A percentile compares a stretch with the other conserved stretches of the same genome.
Conservation (phyloP, 768 basidiomycete species). For the Holtermanniella nyarrowii region DNA sequence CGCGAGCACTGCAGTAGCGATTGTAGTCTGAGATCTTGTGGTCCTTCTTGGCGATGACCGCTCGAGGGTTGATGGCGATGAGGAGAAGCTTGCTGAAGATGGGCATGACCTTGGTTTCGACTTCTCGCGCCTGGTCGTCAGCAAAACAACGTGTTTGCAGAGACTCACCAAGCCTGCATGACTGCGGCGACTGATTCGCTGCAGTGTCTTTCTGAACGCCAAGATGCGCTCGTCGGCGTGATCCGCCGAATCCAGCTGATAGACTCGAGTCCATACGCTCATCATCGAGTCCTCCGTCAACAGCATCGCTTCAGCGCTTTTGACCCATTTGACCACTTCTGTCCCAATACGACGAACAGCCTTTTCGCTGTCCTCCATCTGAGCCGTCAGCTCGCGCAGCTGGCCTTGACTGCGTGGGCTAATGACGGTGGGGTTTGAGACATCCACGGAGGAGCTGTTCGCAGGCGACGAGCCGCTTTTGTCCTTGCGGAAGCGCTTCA, state of each 20-base stretch:
- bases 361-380: conserved; percentile 23
- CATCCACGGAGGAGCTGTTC: background rate
- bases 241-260: conserved; percentile 32
- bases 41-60: conserved; percentile 30
- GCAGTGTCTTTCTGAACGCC: conserved; percentile 27
- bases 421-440: background rate
- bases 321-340: conserved; percentile 29
- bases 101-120: conserved; percentile 34
- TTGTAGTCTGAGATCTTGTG: conserved; percentile 31
- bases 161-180: conserved; percentile 32
- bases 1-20: conserved; percentile 20
- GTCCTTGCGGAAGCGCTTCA: conserved; percentile 36
- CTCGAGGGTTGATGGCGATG: conserved; percentile 29
- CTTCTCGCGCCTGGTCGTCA: conserved; percentile 28
- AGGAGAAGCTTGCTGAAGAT: conserved; percentile 29
- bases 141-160: background rate
- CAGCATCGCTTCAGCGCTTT: conserved; percentile 29
- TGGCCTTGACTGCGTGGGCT: background rate
- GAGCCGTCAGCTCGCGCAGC: conserved; percentile 9
- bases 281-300: conserved; percentile 22
- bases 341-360: conserved; percentile 30
- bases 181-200: conserved; percentile 18
- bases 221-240: conserved; percentile 30
- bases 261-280: conserved; percentile 25
- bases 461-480: conserved; percentile 7